Base-by-base conservation (phyloP, 2,329 filamentous ascomycete genomes). In the Davidsoniella eucalypti region DNA sequence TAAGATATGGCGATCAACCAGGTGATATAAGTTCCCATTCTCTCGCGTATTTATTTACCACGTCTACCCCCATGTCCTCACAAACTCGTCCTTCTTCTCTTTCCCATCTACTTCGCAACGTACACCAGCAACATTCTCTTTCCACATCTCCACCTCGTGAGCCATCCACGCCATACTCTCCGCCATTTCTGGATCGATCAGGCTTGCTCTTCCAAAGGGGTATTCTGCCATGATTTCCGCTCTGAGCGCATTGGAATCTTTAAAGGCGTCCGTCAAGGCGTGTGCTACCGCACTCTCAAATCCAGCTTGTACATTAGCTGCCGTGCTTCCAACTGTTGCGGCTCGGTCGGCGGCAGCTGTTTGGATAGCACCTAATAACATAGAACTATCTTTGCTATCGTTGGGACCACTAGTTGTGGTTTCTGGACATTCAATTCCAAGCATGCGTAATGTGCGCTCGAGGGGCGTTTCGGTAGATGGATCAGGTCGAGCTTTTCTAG, bases 151-250 rank as follows among this genome's bases (percentile, higher is more conserved):
- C 43, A 72, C 62, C 59, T 74, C 72, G 46, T 68, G 63, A 1
- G 59, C 59, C 49, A 75, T 56, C 9, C 73, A 64, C 0, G 60
- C 58, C n/a, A 78, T 69, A 1, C 69, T 70, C 2, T 60, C 64
- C 50, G 75, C 69, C 37, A 76, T 69, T 25, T 75, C 72, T 0
- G 69, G 66, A 55, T 79, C 75, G 5, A 69, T 61, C 5, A 79
- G 65, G 40, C 63, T 64, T 4, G 75, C 66, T n/a, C 65, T 59
- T 0, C 64, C 64, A 56, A 67, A 75, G 4, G 67, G 61, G 26
- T 67, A 74, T 56, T 78, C 74, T 0, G 71, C 70, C 1, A 77
- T 60, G 1, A 78, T 60, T 39, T 69, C 73, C 52, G 75, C 72
- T 4, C 66, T 62, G 14, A 77, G 58, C 7, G 73, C 57, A 54